Base-by-base conservation (phyloP, 2,329 filamentous ascomycete species). In the Fusarium falciforme region DNA sequence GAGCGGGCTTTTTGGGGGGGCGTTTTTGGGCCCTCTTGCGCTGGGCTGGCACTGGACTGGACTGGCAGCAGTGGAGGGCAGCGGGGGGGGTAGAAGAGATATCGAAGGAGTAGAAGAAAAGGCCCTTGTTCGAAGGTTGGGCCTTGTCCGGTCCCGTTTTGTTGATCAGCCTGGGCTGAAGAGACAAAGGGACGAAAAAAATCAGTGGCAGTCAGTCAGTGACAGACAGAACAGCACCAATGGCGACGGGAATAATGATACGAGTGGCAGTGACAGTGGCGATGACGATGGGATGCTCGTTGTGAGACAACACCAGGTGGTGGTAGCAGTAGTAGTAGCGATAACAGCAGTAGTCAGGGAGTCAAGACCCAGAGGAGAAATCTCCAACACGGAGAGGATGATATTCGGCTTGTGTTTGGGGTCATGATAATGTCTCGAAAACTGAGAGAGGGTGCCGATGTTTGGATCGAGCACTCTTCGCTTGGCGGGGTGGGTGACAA, bases 371-470 rank as follows among this genome's bases (percentile, higher is more conserved):
- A 81, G 71, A 82, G 82, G 68, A 82, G 77, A 67, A 84, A 82
- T 73, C 83, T 84, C 83, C 83, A 79, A 75, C 78, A 79, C 77
- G 83, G 82, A 83, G 82, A 84, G 78, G 79, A 79, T 78, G 78
- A 80, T 78, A 80, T 79, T 66, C 81, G 80, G 71, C 73, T 77
- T 74, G 76, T 78, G 80, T 82, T 80, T 74, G 79, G 78, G 81
- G 77, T 83, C 83, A 84, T 84, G 80, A 83, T 84, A 82, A 74
- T 77, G 72, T 76, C 72, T 74, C 55, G 70, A 40, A 29, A 59
- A 66, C 35, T 27, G 63, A 73, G 68, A 65, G 49, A 38, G 38
- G 44, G 54, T 52, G 60, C 62, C 42, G 35, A 62, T 66, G 42
- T 65, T 61, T 42, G 35, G 12, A 36, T 66, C 69, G 69, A 66